Percentiles rank a stretch among this genome's conserved stretches.
Evolutionary conservation across 2,329 filamentous ascomycete species (phyloP).

Genomic region (Cordyceps fumosorosea): DNA sequence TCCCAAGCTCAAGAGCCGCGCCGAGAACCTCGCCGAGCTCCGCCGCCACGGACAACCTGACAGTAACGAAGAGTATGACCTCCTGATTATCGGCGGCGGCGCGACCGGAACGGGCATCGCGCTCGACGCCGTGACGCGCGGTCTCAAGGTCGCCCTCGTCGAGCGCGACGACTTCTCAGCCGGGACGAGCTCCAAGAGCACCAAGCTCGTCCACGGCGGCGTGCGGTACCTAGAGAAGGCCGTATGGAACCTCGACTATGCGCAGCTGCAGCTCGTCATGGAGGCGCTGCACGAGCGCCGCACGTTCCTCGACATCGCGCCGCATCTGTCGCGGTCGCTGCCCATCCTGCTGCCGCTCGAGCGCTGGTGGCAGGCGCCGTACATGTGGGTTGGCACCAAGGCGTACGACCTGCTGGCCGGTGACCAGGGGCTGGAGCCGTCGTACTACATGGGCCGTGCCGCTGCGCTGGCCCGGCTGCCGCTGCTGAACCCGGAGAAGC

Average conservation of each 20-base stretch:
- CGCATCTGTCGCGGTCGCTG: constrained; percentile 72
- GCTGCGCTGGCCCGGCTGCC: constrained; percentile 74
- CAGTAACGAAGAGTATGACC: constrained; percentile 58
- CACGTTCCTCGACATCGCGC: constrained; percentile 77
- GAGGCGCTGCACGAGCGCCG: constrained; percentile 77
- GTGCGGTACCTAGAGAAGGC: constrained; percentile 83
- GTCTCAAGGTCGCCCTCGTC: constrained; percentile 72
- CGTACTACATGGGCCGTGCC: constrained; percentile 71
- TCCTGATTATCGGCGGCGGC: constrained; percentile 72
- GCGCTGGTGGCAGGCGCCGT: constrained; percentile 77
- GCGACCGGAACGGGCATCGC: constrained; percentile 77
- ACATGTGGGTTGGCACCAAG: constrained; percentile 66
- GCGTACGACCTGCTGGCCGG: constrained; percentile 77
- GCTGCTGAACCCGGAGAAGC: constrained; percentile 65
- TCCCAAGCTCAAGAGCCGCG: constrained; percentile 27
- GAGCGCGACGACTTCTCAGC: constrained; percentile 78
- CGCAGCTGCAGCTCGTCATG: constrained; percentile 73
- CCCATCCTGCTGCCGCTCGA: constrained; percentile 79
- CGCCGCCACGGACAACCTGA: constrained; percentile 28
- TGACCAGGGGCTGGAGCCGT: constrained; percentile 74
- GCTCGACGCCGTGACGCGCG: constrained; percentile 71
- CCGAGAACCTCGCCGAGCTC: constrained; percentile 35
- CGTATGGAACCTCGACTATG: constrained; percentile 78
- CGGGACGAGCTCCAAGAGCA: constrained; percentile 81
- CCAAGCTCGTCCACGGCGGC: constrained; percentile 79